These are phyloP conservation scores for Trapa bicornis DNA, from an alignment of 345 rosid genomes.

Conservation along the genomic window DNA sequence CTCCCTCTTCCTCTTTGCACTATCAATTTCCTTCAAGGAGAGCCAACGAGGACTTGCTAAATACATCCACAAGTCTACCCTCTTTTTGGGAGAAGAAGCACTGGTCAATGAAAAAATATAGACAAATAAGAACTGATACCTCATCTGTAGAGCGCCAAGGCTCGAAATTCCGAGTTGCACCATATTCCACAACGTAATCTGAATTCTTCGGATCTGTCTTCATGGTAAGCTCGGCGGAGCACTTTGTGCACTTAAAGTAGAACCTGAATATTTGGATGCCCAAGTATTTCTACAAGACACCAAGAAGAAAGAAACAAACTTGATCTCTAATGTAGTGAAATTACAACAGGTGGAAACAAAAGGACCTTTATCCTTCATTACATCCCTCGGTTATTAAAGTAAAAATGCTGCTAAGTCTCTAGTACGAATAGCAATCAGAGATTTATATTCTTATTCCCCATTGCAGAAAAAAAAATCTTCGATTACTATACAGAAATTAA, in stretches of 20 bases:
- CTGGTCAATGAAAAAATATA: not conserved
- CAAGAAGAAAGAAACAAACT: not conserved
- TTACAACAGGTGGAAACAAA: too few species aligned
- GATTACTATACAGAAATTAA: not conserved
- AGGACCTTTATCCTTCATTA: too few species aligned
- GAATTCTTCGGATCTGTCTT: conserved; percentile 96
- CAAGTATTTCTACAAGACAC: conserved; percentile 53
- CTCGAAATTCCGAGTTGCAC: conserved; percentile 76
- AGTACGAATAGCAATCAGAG: not conserved
- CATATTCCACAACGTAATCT: conserved; percentile 79
- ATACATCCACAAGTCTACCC: not conserved
- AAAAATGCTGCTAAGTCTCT: too few species aligned
- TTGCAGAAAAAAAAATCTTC: not conserved
- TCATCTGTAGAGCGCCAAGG: conserved; percentile 97
- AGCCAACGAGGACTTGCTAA: conserved; percentile 1
- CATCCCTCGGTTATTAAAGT: too few species aligned
- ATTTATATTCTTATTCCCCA: not conserved
- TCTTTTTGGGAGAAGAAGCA: too few species aligned
- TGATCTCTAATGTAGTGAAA: not conserved
- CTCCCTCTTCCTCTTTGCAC: conserved; percentile 44
- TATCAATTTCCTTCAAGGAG: conserved; percentile 35
- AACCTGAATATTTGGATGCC: conserved; percentile 87
- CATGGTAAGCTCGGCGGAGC: conserved; percentile 78
- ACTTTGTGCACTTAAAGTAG: conserved; percentile 89
- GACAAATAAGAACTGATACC: conserved; percentile 16